Evolutionary conservation across 371 early-diverging fungal species (phyloP), one percentile per base, ranked within the genome.

Genomic region (Haplosporangium sp.): DNA sequence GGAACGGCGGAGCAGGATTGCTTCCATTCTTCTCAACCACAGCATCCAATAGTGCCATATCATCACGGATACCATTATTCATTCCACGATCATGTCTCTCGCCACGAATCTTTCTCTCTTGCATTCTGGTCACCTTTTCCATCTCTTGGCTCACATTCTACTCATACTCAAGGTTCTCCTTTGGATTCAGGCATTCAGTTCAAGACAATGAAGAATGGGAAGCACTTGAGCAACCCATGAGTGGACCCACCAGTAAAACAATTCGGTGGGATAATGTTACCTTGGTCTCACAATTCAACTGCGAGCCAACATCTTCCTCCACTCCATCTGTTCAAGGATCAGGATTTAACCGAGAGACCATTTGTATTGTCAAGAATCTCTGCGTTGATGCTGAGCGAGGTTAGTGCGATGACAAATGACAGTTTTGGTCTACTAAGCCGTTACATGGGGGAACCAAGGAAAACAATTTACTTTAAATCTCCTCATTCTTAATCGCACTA

Each of bases 381-480:
- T 81, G 82, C 40, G 72, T 81, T 13, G 82, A 81, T 69, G 59
- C 75, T 37, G 82, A 81, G 34, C 64, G 82, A 65, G 82, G 82
- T 81, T 38, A 8, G 66, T 42, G 8, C 17, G 15, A 20, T 63
- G 2, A 38, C 61, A 44, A 1, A 13, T 8, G 38, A 39, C n/a
- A 9, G 61, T 39, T 44, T 27, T 44, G 44, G 45, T 4, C 27
- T 20, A 4, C 39, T 13, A 39, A 39, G 40, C 39, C 5, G 40
- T 59, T 39, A 39, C 8, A 59, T 59, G 39, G 27, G 27, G 27
- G 37, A n/a, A 59, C 20, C 39, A 50, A 17, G 5, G 37, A 34
- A 48, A 13, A 47, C 20, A 35, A 17, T 66, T 40, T 45, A 8
- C 27, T 20, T 35, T 45, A 44, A 20, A 52, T 39, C 34, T 52